Conservation (phyloP, 2,329 filamentous ascomycete genomes). For the Xylariaceae sp. region DNA sequence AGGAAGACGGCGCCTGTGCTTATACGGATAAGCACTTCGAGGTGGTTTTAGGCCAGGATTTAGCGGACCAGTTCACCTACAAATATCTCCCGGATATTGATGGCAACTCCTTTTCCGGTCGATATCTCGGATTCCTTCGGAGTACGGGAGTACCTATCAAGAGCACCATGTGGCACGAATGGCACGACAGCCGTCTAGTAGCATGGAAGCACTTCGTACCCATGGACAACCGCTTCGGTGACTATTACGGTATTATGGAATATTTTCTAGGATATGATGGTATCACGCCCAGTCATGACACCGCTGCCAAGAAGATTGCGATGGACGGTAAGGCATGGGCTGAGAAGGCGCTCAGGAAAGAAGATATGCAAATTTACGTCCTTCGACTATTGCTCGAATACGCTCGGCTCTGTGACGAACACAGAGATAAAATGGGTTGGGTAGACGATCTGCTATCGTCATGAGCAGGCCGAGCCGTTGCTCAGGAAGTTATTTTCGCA, state of each 20-base stretch:
- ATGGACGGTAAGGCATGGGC: constrained; percentile 71
- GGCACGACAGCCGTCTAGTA: constrained; percentile 77
- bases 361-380: constrained; percentile 77
- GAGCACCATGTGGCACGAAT: constrained; percentile 78
- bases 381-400: constrained; percentile 69
- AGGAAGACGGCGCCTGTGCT: constrained; percentile 48
- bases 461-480: constrained; percentile 17
- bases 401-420: constrained; percentile 59
- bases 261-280: constrained; percentile 71
- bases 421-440: constrained; percentile 60
- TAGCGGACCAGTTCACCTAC: constrained; percentile 61
- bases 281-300: constrained; percentile 55
- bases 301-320: constrained; percentile 68
- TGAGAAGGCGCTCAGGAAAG: constrained; percentile 67
- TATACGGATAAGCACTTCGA: constrained; percentile 57
- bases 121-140: constrained; percentile 71
- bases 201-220: constrained; percentile 84
- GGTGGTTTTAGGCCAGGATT: constrained; percentile 46
- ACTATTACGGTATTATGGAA: constrained; percentile 74
- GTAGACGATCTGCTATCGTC: constrained; percentile 53
- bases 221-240: constrained; percentile 75
- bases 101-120: constrained; percentile 73
- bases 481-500: background rate
- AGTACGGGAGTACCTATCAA: constrained; percentile 77
- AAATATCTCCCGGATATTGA: constrained; percentile 81